phyloP scores from a whole-genome alignment of 306 rosid genomes.

The Pterocarpus macrocarpus region DNA sequence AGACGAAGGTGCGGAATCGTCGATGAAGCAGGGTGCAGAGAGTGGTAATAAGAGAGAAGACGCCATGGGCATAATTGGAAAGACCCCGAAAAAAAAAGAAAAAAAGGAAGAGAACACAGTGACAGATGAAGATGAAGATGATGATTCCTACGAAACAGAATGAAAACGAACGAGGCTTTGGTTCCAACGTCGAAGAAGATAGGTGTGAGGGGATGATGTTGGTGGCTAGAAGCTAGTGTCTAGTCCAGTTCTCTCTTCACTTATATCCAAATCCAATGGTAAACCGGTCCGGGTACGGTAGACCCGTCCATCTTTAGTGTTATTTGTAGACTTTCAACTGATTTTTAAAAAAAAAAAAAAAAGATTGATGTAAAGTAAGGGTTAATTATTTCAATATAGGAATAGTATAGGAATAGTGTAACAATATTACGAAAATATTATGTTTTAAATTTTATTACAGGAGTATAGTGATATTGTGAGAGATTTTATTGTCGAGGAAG shows the following conservation, averaged over 20 bases:
- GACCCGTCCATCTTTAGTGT: too few relatives aligned
- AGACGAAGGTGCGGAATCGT: constrained; percentile 33
- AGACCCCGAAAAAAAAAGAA: neutral
- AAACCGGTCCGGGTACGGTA: neutral
- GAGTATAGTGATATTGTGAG: too few relatives aligned
- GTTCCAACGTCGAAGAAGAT: constrained; percentile 27
- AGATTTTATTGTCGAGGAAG: too few relatives aligned
- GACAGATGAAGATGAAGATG: neutral
- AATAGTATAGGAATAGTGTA: too few relatives aligned
- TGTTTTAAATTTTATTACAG: too few relatives aligned
- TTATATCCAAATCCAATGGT: neutral
- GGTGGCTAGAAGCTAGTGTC: neutral
- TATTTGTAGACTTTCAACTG: too few relatives aligned
- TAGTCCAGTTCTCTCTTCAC: constrained; percentile 18
- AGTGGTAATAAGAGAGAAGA: constrained; percentile 62
- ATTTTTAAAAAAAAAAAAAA: too few relatives aligned
- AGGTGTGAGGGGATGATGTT: neutral
- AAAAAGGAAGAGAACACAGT: neutral
- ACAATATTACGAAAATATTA: too few relatives aligned
- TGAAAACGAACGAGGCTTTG: constrained; percentile 1
- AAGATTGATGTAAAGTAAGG: too few relatives aligned
- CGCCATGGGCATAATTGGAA: constrained; percentile 60
- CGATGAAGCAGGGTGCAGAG: constrained; percentile 46
- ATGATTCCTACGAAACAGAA: neutral
- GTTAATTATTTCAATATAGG: too few relatives aligned